Evolutionary conservation across 352 stramenopile genomes (phyloP).

Genomic region (Blastocystis sp.): DNA sequence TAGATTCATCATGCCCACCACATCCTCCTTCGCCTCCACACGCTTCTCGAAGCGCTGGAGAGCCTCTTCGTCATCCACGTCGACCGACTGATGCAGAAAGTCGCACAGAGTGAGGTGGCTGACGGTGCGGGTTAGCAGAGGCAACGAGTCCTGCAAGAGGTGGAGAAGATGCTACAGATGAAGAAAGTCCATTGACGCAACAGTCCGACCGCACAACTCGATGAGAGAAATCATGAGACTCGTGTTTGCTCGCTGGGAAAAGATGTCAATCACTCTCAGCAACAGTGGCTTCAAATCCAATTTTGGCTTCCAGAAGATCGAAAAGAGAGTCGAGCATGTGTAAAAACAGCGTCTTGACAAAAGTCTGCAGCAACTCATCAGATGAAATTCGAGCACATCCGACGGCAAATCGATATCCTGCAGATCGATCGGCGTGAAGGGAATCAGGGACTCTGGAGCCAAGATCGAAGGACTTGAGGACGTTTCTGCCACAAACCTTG

Average conservation of each 20-base stretch:
- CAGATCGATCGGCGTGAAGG: not conserved
- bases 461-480: not conserved
- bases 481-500: not conserved
- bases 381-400: not conserved
- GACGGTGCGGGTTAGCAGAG: not conserved
- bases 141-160: not conserved
- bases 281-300: not conserved
- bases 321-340: not conserved
- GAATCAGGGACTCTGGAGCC: not conserved
- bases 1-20: not conserved
- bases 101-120: not conserved
- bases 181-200: not conserved
- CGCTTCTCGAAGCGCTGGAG: not conserved
- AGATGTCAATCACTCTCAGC: not conserved
- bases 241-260: not conserved
- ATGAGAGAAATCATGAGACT: not conserved
- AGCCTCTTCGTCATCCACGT: not conserved
- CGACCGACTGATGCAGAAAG: not conserved
- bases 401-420: not conserved
- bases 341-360: not conserved
- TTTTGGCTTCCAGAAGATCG: not conserved
- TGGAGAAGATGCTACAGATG: not conserved
- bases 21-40: not conserved
- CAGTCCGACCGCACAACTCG: not conserved
- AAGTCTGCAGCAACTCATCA: not conserved